Base-by-base conservation (phyloP, 345 rosid species). In the Lepidium aucheri region DNA sequence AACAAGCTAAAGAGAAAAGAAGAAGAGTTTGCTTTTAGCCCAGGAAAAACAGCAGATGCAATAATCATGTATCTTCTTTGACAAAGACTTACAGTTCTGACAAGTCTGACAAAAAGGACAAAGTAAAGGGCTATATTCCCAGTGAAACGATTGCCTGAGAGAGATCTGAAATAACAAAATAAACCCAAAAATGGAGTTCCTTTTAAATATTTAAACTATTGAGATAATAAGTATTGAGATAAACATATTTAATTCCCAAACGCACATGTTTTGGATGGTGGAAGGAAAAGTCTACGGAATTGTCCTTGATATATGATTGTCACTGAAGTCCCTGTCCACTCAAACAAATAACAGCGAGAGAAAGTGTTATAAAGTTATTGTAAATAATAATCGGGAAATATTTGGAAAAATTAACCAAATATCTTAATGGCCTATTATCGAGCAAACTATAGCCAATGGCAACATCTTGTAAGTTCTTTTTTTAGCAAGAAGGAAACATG, bases 231-330 rank as follows among this genome's bases (percentile, higher is more conserved):
- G 76, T 22, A 15, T 32, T n/a, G 58, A 17, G 36, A 47, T 18
- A 30, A 17, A 65, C 9, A 35, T 4, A 55, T 35, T 63, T 8
- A 12, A 39, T 8, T 20, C 41, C 35, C 28, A n/a, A 73, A 81
- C 93, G 15, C 68, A 94, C 99, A 94, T 52, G 74, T 78, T 84
- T 40, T 74, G 71, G 74, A 94, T 65, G 43, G 95, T 82, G 46
- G 57, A 71, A 7, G 99, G 99, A 75, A 90, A 73, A 72, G 65
- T 76, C 47, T 76, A 77, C 4, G 97, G 99, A 67, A 94, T 77
- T 47, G 70, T 81, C 77, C 99, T 97, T 53, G 87, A 85, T 14
- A 94, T 86, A 62, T 78, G 89, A 74, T 94, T 94, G 80, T 81
- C 73, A 76, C 96, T 87, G 45, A 94, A 73, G 83, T 88, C 97